These are phyloP conservation scores for Penicillium paradoxum DNA, from an alignment of 495 filamentous ascomycete species.

Conservation along the genomic window DNA sequence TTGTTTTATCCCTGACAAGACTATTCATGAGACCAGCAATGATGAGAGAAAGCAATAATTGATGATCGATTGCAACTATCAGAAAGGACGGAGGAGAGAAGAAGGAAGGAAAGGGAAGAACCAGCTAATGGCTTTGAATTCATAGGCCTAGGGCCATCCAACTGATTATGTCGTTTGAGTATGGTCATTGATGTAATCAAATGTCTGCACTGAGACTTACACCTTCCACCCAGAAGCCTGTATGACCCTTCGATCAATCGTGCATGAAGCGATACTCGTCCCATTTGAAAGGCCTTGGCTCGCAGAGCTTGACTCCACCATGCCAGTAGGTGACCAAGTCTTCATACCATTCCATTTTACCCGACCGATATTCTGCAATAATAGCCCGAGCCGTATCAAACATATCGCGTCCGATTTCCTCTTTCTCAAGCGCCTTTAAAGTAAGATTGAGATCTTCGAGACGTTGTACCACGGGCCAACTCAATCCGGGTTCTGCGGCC, in stretches of 20 bases:
- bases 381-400: not conserved
- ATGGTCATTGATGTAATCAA: not conserved
- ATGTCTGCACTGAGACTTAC: not conserved
- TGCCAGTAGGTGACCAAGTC: constrained; percentile 10
- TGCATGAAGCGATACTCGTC: not conserved
- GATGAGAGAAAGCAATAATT: too few relatives aligned
- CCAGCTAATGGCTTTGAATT: too few relatives aligned
- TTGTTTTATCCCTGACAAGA: too few relatives aligned
- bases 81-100: too few relatives aligned
- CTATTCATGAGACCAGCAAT: too few relatives aligned
- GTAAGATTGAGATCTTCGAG: not conserved
- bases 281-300: constrained; percentile 2
- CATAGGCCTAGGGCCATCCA: not conserved
- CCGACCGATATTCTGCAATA: not conserved
- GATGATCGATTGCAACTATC: too few relatives aligned
- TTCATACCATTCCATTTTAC: not conserved
- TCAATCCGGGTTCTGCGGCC: not conserved
- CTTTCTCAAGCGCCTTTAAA: not conserved
- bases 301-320: not conserved
- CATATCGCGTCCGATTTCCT: not conserved
- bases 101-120: too few relatives aligned
- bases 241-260: not conserved
- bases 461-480: not conserved
- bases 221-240: constrained; percentile 10
- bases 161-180: not conserved